A percentile compares a stretch with the other conserved stretches of the same genome.
Evolutionary conservation across 2,329 filamentous ascomycete genomes (phyloP).

Genomic region (Fusarium multiceps): DNA sequence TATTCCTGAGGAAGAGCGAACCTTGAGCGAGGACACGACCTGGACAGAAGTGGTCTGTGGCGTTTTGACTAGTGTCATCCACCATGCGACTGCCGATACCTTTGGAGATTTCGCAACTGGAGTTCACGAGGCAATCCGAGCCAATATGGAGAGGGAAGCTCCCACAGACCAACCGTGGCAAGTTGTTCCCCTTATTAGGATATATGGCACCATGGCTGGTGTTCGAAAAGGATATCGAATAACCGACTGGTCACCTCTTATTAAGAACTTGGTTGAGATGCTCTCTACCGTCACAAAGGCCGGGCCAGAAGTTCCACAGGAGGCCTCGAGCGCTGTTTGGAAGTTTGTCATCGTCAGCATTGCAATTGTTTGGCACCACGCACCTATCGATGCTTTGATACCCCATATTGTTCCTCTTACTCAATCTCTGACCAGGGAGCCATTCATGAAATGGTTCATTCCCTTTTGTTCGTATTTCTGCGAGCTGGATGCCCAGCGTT

Average conservation of each 20-base stretch:
- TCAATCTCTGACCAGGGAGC: slow-evolving; percentile 71
- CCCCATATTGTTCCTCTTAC: slow-evolving; percentile 74
- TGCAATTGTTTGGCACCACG: slow-evolving; percentile 77
- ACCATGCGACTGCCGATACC: slow-evolving; percentile 80
- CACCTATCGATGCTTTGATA: slow-evolving; percentile 82
- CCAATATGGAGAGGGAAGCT: slow-evolving; percentile 50
- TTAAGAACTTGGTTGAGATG: slow-evolving; percentile 66
- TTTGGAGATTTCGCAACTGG: slow-evolving; percentile 75
- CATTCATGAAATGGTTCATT: slow-evolving; percentile 79
- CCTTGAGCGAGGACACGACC: slow-evolving; percentile 57
- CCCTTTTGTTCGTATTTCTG: slow-evolving; percentile 86
- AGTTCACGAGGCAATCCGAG: slow-evolving; percentile 63
- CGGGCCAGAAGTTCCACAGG: slow-evolving; percentile 50
- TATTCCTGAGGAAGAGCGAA: slow-evolving; percentile 62
- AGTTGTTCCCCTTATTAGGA: slow-evolving; percentile 61
- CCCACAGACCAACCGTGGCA: slow-evolving; percentile 47
- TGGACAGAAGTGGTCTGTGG: slow-evolving; percentile 79
- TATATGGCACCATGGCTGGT: slow-evolving; percentile 77
- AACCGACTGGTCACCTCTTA: slow-evolving; percentile 74
- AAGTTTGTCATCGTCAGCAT: slow-evolving; percentile 66
- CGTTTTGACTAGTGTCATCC: slow-evolving; percentile 82
- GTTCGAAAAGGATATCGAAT: slow-evolving; percentile 86
- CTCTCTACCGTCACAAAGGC: slow-evolving; percentile 61
- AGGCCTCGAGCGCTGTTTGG: slow-evolving; percentile 63
- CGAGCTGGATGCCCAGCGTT: slow-evolving; percentile 77